Evolutionary conservation across 345 rosid genomes (phyloP).

Genomic region (Iberis pinnata): DNA sequence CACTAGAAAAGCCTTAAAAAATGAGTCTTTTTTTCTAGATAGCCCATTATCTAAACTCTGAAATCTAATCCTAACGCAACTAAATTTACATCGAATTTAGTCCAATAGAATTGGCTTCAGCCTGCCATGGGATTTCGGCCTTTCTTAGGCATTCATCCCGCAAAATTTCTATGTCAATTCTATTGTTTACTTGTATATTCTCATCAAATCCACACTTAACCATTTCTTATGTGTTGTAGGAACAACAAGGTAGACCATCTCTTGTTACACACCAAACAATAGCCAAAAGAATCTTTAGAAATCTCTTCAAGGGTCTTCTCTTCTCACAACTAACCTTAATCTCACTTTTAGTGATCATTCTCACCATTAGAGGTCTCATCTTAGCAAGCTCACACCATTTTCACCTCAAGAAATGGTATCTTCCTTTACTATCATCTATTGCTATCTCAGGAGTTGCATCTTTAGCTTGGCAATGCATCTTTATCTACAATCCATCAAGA

Average conservation of each 20-base stretch:
- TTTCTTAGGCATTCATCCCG: no score
- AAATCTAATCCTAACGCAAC: no score
- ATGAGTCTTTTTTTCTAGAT: no score
- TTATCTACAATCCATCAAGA: constrained; percentile 37
- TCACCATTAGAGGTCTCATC: constrained; percentile 56
- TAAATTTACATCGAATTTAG: no score
- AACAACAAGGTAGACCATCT: constrained; percentile 34
- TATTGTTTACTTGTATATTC: no score
- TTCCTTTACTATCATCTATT: constrained; percentile 54
- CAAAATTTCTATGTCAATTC: no score
- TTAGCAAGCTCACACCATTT: constrained; percentile 43
- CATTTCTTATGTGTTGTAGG: constrained; percentile 30
- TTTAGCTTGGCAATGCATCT: constrained; percentile 47
- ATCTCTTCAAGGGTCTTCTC: constrained; percentile 52
- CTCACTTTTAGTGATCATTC: constrained; percentile 44
- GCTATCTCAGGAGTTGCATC: constrained; percentile 47
- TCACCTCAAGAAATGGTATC: constrained; percentile 66
- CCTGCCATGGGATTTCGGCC: no score
- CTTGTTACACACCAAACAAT: constrained; percentile 22
- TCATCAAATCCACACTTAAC: background rate
- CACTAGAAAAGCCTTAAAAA: no score
- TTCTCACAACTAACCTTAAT: constrained; percentile 45
- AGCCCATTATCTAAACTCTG: no score
- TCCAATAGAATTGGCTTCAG: no score
- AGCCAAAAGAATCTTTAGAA: constrained; percentile 36